Evolutionary conservation across 192 early-diverging fungal genomes (phyloP), one percentile per base, ranked within the genome.

Genomic region (Chytriomyces sp.): DNA sequence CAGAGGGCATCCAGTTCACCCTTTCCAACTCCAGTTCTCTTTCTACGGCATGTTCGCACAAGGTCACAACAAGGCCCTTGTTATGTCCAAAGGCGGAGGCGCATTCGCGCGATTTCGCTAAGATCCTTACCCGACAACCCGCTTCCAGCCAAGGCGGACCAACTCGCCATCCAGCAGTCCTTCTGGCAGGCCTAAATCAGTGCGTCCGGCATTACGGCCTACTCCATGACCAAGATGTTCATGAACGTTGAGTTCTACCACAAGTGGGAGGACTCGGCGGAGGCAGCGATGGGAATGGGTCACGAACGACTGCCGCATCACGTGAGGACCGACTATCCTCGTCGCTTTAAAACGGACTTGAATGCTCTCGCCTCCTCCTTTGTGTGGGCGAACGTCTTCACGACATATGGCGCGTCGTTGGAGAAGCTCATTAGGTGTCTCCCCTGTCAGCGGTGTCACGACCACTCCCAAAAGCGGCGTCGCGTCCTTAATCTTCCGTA

Each of bases 171-270:
- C 54, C 36, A 57, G 63, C 44, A 59, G 37, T 8, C 63, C n/a
- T 74, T 55, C 28, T 74, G 73, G 73, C 22, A 54, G 2, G 56
- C 63, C 33, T 74, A 66, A 36, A 28, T 74, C 33, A 67, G 58
- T 52, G 25, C 57, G 1, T 39, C 70, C 0, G 39, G 56, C 19
- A 39, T 74, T n/a, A 25, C 32, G 0, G 56, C 5, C 5, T 74
- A 28, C 56, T 64, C 73, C 31, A 26, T 22, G 33, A 53, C 66
- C 3, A 68, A 68, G 38, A 68, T 68, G 66, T 68, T 68, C 34
- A 56, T 68, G 30, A 53, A 68, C 52, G 53, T 68, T 56, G 66
- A 68, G 55, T n/a, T n/a, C n/a, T n/a, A n/a, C n/a, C n/a, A n/a
- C n/a, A n/a, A n/a, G n/a, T 28, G 8, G 25, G 7, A 57, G 26